Conservation (phyloP, 139 green algal genomes). For the Tetraselmis striata region DNA sequence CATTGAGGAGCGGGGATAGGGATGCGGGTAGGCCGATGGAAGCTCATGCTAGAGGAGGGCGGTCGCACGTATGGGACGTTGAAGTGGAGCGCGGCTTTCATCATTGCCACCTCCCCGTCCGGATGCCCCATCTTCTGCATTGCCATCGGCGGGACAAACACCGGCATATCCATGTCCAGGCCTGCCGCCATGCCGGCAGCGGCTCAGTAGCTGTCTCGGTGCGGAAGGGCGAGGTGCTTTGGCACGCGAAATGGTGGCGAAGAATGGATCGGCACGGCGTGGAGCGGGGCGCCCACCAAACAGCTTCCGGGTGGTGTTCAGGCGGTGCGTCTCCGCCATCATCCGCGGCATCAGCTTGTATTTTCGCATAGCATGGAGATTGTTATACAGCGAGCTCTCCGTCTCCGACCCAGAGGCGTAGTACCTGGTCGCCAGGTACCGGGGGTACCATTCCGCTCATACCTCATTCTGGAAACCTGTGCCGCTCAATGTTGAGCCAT, state of each 20-base stretch:
- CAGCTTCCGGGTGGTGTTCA: neutral
- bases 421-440: too few species aligned
- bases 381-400: neutral
- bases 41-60: neutral
- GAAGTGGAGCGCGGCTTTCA: neutral
- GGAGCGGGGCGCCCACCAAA: neutral
- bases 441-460: too few species aligned
- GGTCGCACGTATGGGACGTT: neutral
- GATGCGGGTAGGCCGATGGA: neutral
- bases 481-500: too few species aligned
- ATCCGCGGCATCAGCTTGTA: neutral
- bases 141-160: slow-evolving; percentile 79
- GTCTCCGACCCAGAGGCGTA: neutral
- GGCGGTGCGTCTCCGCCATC: neutral
- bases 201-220: neutral
- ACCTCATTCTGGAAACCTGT: too few species aligned
- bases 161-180: slow-evolving; percentile 39
- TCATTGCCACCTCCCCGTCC: slow-evolving; percentile 60
- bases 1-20: neutral
- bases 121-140: slow-evolving; percentile 71
- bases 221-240: neutral
- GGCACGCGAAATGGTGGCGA: neutral
- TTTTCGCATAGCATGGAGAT: neutral
- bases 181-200: slow-evolving; percentile 30
- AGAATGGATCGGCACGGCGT: too few species aligned